Evolutionary conservation across 768 basidiomycete species (phyloP), one percentile per base, ranked within the genome.

Genomic region (Leccinum variicolor): DNA sequence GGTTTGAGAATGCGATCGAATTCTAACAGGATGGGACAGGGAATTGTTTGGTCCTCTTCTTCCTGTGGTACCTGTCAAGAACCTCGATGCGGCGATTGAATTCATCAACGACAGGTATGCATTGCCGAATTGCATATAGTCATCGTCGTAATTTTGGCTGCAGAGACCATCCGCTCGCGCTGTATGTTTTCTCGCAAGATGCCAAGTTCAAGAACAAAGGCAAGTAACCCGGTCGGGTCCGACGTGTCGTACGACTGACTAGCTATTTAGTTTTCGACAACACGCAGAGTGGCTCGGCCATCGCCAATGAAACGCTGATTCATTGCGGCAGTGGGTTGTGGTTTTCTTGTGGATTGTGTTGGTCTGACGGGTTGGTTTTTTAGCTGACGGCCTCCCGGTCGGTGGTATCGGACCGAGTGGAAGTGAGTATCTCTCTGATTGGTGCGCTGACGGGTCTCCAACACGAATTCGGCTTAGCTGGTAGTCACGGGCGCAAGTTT

Each of bases 11-110:
- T 49, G 17, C 9, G 33, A 52, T n/a, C 23, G 2, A 45, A 43
- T 9, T n/a, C 31, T 61, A 7, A 62, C 21, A 13, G 6, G 6
- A 43, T 19, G 47, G 0, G 6, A 4, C 61, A 92, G 90, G 58
- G 93, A 94, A 65, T 79, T 94, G 36, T 94, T 95, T 62, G 93
- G 91, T 0, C 93, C 93, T 8, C 62, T 95, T 10, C 74, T 95
- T 26, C 87, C 90, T 5, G 77, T 95, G 31, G 74, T 94, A 1
- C 81, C 87, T 0, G 85, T 94, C 25, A 81, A 86, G 17, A 69
- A 80, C 54, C 54, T 90, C 8, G 89, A 92, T 33, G 86, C 83
- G 33, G 92, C 86, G 4, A 84, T 93, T 56, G 78, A 81, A 10
- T 85, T 84, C 55, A 79, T 93, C 53, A 87, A 88, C 64, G 70